A percentile compares a stretch with the other conserved stretches of the same genome.
Conservation (phyloP, 257 asterid genomes). For the Orobanche coerulescens region DNA sequence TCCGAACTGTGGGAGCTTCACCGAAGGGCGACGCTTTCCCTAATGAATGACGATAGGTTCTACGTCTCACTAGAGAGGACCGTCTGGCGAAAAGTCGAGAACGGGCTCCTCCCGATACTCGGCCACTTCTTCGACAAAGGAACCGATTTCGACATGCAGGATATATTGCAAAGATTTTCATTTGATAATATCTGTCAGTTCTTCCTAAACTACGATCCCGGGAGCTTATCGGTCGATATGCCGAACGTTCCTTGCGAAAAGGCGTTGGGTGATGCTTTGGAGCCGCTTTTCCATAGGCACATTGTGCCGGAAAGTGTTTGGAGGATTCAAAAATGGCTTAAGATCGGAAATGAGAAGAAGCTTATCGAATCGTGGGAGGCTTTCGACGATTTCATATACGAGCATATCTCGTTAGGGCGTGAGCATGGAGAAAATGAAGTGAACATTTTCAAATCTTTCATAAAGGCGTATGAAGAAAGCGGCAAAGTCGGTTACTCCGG, state of each 20-base stretch:
- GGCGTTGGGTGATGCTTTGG: slow-evolving; percentile 22
- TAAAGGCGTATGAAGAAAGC: slow-evolving; percentile 11
- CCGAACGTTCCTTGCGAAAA: slow-evolving; percentile 24
- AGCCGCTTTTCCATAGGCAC: slow-evolving; percentile 26
- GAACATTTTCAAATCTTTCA: slow-evolving; percentile 14
- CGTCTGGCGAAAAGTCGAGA: slow-evolving; percentile 21
- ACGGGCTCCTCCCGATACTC: slow-evolving; percentile 27
- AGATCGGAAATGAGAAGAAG: slow-evolving; percentile 27
- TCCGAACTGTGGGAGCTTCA: slow-evolving; percentile 34
- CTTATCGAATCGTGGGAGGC: slow-evolving; percentile 24
- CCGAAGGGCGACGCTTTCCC: slow-evolving; percentile 23
- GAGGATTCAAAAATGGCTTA: slow-evolving; percentile 31
- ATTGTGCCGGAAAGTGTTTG: slow-evolving; percentile 24
- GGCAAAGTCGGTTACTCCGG: neutral
- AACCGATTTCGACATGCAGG: slow-evolving; percentile 30
- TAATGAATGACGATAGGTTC: slow-evolving; percentile 13
- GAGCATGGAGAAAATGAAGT: neutral
- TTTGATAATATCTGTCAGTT: slow-evolving; percentile 28
- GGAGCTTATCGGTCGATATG: slow-evolving; percentile 17
- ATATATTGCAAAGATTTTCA: slow-evolving; percentile 33
- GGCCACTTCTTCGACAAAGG: slow-evolving; percentile 9
- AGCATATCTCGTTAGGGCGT: neutral
- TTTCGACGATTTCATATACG: slow-evolving; percentile 27
- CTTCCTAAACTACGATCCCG: slow-evolving; percentile 24
- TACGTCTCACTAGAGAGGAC: slow-evolving; percentile 12